A percentile compares a stretch with the other conserved stretches of the same genome.
phyloP scores from a whole-genome alignment of 2,329 filamentous ascomycete genomes.

The Pseudogymnoascus sp. region DNA sequence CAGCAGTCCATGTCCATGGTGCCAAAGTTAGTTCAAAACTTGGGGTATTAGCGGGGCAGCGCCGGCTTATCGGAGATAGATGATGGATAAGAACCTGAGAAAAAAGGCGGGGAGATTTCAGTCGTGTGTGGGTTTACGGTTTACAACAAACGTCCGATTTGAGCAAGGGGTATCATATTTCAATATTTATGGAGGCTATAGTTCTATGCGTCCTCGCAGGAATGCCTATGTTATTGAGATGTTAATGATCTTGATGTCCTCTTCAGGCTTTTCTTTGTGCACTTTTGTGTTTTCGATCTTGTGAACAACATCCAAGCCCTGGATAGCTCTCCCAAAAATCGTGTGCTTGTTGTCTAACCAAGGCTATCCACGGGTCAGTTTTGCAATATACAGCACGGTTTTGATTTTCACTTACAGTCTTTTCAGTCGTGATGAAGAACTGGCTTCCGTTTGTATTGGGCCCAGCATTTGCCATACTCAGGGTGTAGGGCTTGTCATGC shows the following conservation, averaged over 20 bases:
- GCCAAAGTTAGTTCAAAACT: not conserved
- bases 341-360: slow-evolving; percentile 97
- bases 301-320: slow-evolving; percentile 89
- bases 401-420: slow-evolving; percentile 57
- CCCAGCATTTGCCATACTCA: slow-evolving; percentile 97
- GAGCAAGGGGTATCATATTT: slow-evolving; percentile 6
- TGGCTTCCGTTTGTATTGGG: slow-evolving; percentile 93
- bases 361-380: slow-evolving; percentile 42
- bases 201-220: not conserved
- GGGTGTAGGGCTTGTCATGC: slow-evolving; percentile 92
- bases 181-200: not conserved
- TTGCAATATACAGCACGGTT: slow-evolving; percentile 10
- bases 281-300: slow-evolving; percentile 89
- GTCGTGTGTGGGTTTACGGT: not conserved
- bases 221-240: slow-evolving; percentile 45
- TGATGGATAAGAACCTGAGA: not conserved
- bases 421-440: slow-evolving; percentile 98
- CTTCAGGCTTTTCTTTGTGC: slow-evolving; percentile 85
- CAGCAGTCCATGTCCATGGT: not conserved
- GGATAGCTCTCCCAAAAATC: slow-evolving; percentile 84
- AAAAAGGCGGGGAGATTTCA: not conserved
- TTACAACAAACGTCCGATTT: not conserved
- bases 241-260: slow-evolving; percentile 95
- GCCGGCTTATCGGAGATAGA: not conserved
- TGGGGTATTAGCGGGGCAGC: not conserved